Evolutionary conservation across 2,329 filamentous ascomycete species (phyloP).

Genomic region (Colletotrichum cordylinicola): DNA sequence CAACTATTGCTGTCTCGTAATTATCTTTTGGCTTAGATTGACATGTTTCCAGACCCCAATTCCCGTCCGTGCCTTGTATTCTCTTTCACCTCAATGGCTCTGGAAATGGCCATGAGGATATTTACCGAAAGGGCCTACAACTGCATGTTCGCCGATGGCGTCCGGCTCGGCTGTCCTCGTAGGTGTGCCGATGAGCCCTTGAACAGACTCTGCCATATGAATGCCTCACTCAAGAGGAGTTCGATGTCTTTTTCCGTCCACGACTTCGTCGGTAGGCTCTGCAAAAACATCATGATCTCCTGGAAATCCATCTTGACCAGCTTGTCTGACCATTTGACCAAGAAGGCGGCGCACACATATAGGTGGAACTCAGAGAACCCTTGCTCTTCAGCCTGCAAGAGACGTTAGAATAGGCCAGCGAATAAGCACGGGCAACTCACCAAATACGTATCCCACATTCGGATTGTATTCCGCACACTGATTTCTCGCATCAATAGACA

Average conservation of each 20-base stretch:
- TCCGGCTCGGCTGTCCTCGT: slow-evolving; percentile 54
- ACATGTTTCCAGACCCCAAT: neutral
- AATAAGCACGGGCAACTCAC: slow-evolving; percentile 55
- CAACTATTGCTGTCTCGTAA: neutral
- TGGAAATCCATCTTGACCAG: slow-evolving; percentile 97
- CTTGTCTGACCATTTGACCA: slow-evolving; percentile 98
- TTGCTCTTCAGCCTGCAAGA: slow-evolving; percentile 86
- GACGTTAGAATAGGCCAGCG: neutral
- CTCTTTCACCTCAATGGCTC: neutral
- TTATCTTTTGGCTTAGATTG: neutral
- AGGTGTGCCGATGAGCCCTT: slow-evolving; percentile 93
- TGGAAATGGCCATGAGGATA: neutral
- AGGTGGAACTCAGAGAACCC: slow-evolving; percentile 98
- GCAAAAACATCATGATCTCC: slow-evolving; percentile 99
- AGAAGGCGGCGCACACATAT: slow-evolving; percentile 96
- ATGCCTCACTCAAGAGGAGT: slow-evolving; percentile 91
- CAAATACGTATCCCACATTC: slow-evolving; percentile 99
- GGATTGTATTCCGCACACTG: slow-evolving; percentile 92
- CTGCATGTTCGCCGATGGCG: slow-evolving; percentile 47
- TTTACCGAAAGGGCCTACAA: slow-evolving; percentile 16
- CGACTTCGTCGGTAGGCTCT: slow-evolving; percentile 87
- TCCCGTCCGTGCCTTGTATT: neutral
- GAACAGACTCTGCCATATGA: slow-evolving; percentile 98
- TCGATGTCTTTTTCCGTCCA: slow-evolving; percentile 99
- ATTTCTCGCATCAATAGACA: slow-evolving; percentile 98